Evolutionary conservation across 2,329 filamentous ascomycete species (phyloP), one percentile per base, ranked within the genome.

Genomic region (Penicillium brevicompactum): DNA sequence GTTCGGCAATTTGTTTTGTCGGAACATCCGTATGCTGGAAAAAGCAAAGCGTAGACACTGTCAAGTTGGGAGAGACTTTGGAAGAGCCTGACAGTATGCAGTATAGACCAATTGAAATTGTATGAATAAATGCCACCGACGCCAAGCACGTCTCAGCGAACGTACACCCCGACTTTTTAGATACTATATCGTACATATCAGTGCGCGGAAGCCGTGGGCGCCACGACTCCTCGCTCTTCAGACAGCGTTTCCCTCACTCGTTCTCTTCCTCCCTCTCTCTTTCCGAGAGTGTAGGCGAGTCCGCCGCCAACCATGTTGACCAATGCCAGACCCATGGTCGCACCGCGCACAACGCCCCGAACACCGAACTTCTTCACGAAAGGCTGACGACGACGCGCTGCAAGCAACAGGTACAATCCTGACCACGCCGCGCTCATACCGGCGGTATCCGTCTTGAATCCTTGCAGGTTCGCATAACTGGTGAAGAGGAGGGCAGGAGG

Each of bases 341-440:
- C 66, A 30, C 77, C 77, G 53, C 78, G 72, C 44, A 80, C 70
- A 7, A 78, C 67, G 0, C 78, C 78, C 44, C 77, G 72, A 40
- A 73, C 70, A 47, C 73, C 72, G 62, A 75, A 78, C 64, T 78
- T 79, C 66, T 77, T 76, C 66, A 70, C 74, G 30, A 79, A 69
- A 2, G 66, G 69, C 56, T 78, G 71, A 53, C 80, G 83, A 62
- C 87, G 77, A 58, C 87, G 77, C 53, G 80, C 72, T 3, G 87
- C 87, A 11, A 89, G 71, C 14, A 88, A 68, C n/a, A 87, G 74
- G 63, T 89, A 89, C 40, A 88, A 67, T 0, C 84, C 85, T 31
- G 83, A 87, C 84, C 85, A 87, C 0, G 86, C 84, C 8, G 84
- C 84, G 16, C 81, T 85, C 5, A 87, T 77, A 5, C 86, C 86